Evolutionary conservation across 768 basidiomycete species (phyloP).

Genomic region (Suillus clintonianus): DNA sequence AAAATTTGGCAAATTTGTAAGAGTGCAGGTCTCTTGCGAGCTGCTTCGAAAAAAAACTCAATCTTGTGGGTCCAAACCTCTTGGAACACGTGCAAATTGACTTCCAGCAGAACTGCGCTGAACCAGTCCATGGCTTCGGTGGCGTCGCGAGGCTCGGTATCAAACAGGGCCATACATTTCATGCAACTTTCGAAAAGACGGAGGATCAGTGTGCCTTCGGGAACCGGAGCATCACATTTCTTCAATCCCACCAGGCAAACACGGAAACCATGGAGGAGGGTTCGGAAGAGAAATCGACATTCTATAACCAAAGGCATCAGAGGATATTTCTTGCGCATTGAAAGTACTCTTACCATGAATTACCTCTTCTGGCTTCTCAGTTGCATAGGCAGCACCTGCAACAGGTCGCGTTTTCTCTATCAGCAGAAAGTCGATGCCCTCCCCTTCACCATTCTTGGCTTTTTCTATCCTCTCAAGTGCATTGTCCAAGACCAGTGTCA

Average conservation of each 20-base stretch:
- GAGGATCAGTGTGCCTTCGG: slow-evolving; percentile 85
- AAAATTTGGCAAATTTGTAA: slow-evolving; percentile 85
- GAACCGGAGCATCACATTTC: slow-evolving; percentile 74
- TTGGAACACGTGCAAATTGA: slow-evolving; percentile 91
- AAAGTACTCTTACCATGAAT: slow-evolving; percentile 60
- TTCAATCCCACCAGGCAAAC: slow-evolving; percentile 75
- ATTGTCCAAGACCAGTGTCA: slow-evolving; percentile 60
- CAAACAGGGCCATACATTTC: slow-evolving; percentile 82
- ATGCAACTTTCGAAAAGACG: slow-evolving; percentile 86
- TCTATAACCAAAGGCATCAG: slow-evolving; percentile 49
- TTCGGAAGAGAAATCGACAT: slow-evolving; percentile 82
- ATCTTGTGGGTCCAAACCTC: slow-evolving; percentile 96
- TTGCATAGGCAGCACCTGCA: slow-evolving; percentile 71
- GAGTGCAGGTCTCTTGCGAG: slow-evolving; percentile 73
- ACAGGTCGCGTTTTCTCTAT: slow-evolving; percentile 90
- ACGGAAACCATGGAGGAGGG: slow-evolving; percentile 86
- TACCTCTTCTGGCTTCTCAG: slow-evolving; percentile 82
- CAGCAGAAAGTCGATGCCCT: slow-evolving; percentile 54
- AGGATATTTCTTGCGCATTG: background rate
- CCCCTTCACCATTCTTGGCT: slow-evolving; percentile 39
- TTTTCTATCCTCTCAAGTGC: slow-evolving; percentile 51
- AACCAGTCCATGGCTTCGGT: slow-evolving; percentile 86
- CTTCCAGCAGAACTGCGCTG: slow-evolving; percentile 70
- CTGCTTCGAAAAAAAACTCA: slow-evolving; percentile 83
- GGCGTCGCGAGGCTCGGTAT: slow-evolving; percentile 64